phyloP scores from a whole-genome alignment of 1,284 basidiomycete species.

The Paramarasmius palmivorus region DNA sequence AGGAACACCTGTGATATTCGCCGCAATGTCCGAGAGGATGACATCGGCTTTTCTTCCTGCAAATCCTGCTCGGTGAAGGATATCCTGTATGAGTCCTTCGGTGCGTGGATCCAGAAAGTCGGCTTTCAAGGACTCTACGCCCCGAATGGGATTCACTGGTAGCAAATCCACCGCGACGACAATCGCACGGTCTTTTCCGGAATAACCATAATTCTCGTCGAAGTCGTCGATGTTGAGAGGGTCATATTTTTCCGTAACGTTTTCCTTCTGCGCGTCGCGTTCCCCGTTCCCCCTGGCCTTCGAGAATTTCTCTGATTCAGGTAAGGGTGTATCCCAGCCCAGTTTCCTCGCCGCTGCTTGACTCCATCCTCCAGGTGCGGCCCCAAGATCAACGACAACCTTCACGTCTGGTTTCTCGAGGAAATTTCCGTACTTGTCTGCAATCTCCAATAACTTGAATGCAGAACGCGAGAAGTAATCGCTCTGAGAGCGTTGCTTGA shows the following conservation, averaged over 20 bases:
- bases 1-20: constrained; percentile 67
- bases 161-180: constrained; percentile 79
- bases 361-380: constrained; percentile 88
- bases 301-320: neutral
- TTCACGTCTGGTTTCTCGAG: constrained; percentile 51
- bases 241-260: constrained; percentile 28
- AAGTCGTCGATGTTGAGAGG: constrained; percentile 42
- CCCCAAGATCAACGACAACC: constrained; percentile 80
- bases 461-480: constrained; percentile 79
- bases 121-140: constrained; percentile 68
- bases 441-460: constrained; percentile 82
- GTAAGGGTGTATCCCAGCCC: constrained; percentile 9
- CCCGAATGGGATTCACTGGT: constrained; percentile 63
- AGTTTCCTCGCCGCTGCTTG: constrained; percentile 73
- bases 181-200: constrained; percentile 40
- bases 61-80: constrained; percentile 37
- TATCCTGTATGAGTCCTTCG: constrained; percentile 42
- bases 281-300: constrained; percentile 3
- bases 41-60: constrained; percentile 54
- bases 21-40: constrained; percentile 78
- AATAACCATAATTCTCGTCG: constrained; percentile 8
- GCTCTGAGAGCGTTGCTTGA: constrained; percentile 55
- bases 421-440: constrained; percentile 52
- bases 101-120: constrained; percentile 74
- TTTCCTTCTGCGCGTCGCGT: constrained; percentile 8